Conservation (phyloP, 768 basidiomycete genomes). For the Holtermanniella nyarrowii region DNA sequence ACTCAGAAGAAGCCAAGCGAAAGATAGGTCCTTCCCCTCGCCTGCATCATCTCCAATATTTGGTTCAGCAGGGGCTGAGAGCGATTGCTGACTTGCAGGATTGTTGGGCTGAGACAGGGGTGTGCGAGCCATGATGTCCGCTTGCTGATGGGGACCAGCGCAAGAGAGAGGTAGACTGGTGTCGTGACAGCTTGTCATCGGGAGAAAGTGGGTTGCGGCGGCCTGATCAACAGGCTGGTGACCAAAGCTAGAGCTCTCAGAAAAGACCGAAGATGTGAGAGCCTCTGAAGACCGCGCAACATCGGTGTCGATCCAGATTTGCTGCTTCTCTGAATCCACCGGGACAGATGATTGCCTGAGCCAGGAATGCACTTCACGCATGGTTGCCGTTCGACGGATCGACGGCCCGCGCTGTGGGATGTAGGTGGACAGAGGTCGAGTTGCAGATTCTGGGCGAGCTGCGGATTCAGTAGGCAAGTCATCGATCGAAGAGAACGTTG, state of each 20-base stretch:
- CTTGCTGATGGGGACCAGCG: neutral
- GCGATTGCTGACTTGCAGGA: neutral
- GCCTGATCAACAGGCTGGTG: neutral
- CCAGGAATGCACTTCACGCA: neutral
- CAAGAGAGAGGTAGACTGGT: neutral
- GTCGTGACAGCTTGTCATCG: neutral
- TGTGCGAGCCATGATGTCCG: neutral
- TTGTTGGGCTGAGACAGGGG: neutral
- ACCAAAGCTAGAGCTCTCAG: too few species aligned
- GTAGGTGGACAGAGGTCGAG: neutral
- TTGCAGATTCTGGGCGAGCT: neutral
- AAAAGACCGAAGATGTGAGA: too few species aligned
- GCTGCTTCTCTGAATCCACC: neutral
- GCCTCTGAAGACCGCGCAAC: neutral
- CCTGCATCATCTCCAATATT: neutral
- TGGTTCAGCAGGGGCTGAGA: neutral
- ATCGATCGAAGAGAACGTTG: neutral
- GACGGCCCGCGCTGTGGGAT: neutral
- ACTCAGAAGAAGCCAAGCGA: neutral
- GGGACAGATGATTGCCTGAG: neutral
- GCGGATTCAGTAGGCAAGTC: neutral
- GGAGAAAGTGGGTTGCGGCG: neutral
- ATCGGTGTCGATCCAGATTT: neutral
- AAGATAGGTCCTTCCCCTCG: neutral
- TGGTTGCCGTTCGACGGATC: neutral